Percentiles rank a stretch among this genome's conserved stretches.
Conservation (phyloP, 371 early-diverging fungal species). For the Actinomortierella wolfii region DNA sequence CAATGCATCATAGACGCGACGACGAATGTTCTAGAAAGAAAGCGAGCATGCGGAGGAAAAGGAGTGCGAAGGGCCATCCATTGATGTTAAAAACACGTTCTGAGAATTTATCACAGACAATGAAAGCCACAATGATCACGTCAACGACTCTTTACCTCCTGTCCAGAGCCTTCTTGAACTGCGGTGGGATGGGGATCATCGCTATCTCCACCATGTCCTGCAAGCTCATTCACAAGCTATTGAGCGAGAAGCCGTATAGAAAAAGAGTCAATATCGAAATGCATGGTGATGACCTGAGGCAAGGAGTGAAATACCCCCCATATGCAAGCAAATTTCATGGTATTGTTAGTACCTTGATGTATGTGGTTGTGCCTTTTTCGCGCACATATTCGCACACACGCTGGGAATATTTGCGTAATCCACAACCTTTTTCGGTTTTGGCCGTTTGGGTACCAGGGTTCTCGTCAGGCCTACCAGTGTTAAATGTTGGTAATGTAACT, state of each 20-base stretch:
- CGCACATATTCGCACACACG: conserved; percentile 71
- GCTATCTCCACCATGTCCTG: conserved; percentile 6
- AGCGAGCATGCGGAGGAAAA: conserved; percentile 8
- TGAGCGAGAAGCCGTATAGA: too few species aligned
- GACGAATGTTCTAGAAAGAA: conserved; percentile 65
- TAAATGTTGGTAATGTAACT: too few species aligned
- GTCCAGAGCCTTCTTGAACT: conserved; percentile 4
- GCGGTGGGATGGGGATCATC: too few species aligned
- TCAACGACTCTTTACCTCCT: conserved; percentile 1
- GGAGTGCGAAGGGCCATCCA: neutral
- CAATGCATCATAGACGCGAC: conserved; percentile 81
- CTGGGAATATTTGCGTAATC: conserved; percentile 65
- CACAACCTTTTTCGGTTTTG: conserved; percentile 16
- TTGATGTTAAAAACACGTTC: neutral
- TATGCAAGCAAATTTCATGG: too few species aligned
- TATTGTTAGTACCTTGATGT: conserved; percentile 68
- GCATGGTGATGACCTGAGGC: too few species aligned
- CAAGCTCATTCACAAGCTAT: conserved; percentile 40
- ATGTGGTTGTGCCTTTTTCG: conserved; percentile 63
- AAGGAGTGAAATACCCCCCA: too few species aligned
- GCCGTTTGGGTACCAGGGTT: neutral
- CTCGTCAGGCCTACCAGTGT: neutral
- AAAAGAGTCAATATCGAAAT: too few species aligned
- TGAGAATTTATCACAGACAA: too few species aligned
- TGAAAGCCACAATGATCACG: too few species aligned